Percentiles rank a stretch among this genome's conserved stretches.
These are phyloP conservation scores for Coemansia erecta DNA, from an alignment of 192 early-diverging fungal species.

Conservation along the genomic window DNA sequence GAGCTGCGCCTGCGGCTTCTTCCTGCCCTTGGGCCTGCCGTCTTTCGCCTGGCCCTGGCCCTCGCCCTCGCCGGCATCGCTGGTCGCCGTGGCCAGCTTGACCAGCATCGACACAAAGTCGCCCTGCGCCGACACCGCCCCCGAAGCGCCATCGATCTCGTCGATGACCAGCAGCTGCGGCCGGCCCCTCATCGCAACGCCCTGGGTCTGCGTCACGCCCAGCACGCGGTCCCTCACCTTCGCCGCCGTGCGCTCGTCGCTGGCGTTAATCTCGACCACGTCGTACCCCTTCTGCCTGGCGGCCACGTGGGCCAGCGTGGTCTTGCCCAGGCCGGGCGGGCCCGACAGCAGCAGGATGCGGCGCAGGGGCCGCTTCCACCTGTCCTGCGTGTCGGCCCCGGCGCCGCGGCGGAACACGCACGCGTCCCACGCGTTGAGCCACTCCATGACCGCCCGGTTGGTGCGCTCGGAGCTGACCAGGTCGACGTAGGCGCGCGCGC, in stretches of 20 bases:
- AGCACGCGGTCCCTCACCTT: constrained; percentile 70
- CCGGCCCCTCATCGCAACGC: constrained; percentile 58
- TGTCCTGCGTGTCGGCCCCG: constrained; percentile 15
- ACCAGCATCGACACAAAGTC: constrained; percentile 79
- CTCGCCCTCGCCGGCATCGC: neutral
- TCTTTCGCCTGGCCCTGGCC: neutral
- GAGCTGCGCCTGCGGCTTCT: constrained; percentile 48
- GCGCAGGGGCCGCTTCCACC: constrained; percentile 43
- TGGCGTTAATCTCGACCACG: constrained; percentile 92
- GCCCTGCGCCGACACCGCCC: constrained; percentile 68
- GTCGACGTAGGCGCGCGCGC: constrained; percentile 76
- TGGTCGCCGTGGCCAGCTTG: constrained; percentile 55
- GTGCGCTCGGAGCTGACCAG: constrained; percentile 88
- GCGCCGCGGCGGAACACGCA: constrained; percentile 77
- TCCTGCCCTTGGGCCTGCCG: neutral
- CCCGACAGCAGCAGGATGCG: constrained; percentile 76
- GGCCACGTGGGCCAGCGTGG: constrained; percentile 91
- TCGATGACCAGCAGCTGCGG: constrained; percentile 90
- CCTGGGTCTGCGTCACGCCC: constrained; percentile 75
- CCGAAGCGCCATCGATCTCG: constrained; percentile 90
- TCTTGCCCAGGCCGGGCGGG: constrained; percentile 94
- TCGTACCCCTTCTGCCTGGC: constrained; percentile 90
- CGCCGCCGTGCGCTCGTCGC: constrained; percentile 90
- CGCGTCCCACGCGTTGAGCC: constrained; percentile 96
- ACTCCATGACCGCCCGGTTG: constrained; percentile 84